Conservation (phyloP, 2,329 filamentous ascomycete genomes). For the Lecanicillium sp. region DNA sequence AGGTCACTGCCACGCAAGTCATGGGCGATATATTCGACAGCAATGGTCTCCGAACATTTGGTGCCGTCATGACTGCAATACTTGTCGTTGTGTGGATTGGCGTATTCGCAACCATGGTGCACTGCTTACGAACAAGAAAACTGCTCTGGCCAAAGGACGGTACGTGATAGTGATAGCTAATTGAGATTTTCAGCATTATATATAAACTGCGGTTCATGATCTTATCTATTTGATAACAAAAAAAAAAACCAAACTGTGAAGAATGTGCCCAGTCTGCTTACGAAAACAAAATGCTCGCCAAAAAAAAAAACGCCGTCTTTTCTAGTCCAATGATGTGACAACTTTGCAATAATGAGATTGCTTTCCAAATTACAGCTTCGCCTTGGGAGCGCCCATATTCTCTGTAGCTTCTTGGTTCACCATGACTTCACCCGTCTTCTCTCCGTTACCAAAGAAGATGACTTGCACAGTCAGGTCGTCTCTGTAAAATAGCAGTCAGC, state of each 20-base stretch:
- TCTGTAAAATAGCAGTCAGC: slow-evolving; percentile 33
- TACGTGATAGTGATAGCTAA: not conserved
- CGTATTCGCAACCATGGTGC: slow-evolving; percentile 62
- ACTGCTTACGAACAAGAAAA: slow-evolving; percentile 55
- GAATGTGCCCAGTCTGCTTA: too few species aligned
- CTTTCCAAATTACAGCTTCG: slow-evolving; percentile 34
- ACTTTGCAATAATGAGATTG: too few species aligned
- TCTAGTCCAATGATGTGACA: too few species aligned
- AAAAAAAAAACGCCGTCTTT: too few species aligned
- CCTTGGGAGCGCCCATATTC: slow-evolving; percentile 24
- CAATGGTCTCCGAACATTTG: slow-evolving; percentile 54
- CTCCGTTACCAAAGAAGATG: slow-evolving; percentile 88
- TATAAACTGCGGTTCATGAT: too few species aligned
- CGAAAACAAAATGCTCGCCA: too few species aligned
- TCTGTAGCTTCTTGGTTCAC: slow-evolving; percentile 84
- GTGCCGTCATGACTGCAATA: slow-evolving; percentile 57
- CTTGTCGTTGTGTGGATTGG: slow-evolving; percentile 60
- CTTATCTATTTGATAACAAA: too few species aligned
- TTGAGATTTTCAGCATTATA: too few species aligned
- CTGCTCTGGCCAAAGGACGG: slow-evolving; percentile 68
- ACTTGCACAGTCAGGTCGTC: slow-evolving; percentile 97
- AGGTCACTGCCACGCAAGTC: slow-evolving; percentile 62
- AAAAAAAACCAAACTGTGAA: too few species aligned
- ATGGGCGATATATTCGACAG: slow-evolving; percentile 56
- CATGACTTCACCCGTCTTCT: slow-evolving; percentile 68